Conservation (phyloP, 2,329 filamentous ascomycete genomes). For the Trichoderma endophyticum region DNA sequence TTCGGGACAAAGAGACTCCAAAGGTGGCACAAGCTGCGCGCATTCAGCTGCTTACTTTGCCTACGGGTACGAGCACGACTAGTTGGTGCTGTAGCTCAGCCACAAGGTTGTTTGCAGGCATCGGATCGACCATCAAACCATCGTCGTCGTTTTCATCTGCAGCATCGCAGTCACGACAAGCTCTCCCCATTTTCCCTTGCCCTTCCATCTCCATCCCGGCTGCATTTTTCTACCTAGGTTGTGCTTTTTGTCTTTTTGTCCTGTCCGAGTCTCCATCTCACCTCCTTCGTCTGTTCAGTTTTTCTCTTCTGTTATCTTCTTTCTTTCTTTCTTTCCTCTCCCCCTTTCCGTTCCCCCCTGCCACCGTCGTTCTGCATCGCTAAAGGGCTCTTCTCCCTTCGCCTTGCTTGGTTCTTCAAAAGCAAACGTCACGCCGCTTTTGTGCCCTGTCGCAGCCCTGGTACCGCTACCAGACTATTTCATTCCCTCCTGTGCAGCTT, state of each 20-base stretch:
- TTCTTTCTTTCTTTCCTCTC: not conserved
- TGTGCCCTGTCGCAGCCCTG: conserved; percentile 2
- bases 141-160: conserved; percentile 14
- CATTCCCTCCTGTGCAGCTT: not conserved
- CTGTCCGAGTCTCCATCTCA: not conserved
- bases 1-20: not conserved
- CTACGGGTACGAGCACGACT: not conserved
- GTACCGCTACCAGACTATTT: not conserved
- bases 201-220: not conserved
- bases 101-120: conserved; percentile 11
- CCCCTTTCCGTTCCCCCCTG: not conserved
- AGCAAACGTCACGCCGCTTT: conserved; percentile 13
- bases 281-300: not conserved
- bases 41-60: not conserved
- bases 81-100: conserved; percentile 1
- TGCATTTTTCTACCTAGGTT: not conserved
- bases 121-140: not conserved
- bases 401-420: not conserved
- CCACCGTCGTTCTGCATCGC: not conserved
- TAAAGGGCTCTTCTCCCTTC: not conserved
- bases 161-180: not conserved
- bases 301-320: not conserved
- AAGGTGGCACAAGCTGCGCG: not conserved
- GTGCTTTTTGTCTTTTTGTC: not conserved
- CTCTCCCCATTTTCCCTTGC: not conserved